Conservation (phyloP, 2,329 filamentous ascomycete genomes). For the Clonostachys sp. region DNA sequence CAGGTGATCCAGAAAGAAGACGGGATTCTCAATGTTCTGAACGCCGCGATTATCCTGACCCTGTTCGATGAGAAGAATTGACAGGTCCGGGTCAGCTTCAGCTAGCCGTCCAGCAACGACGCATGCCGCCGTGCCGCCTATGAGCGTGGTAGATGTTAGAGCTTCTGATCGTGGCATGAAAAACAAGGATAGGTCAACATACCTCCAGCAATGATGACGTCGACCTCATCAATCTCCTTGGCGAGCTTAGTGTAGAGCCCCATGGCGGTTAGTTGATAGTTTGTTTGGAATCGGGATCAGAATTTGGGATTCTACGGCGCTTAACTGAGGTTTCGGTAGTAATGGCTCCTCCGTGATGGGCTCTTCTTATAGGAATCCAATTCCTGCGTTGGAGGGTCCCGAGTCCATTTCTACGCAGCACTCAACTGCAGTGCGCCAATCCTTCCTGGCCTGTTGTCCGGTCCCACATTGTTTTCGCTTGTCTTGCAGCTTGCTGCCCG, state of each 20-base stretch:
- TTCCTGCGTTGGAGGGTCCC: too few species aligned
- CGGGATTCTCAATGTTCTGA: constrained; percentile 41
- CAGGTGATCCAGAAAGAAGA: constrained; percentile 19
- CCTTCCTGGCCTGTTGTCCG: too few species aligned
- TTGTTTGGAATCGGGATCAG: too few species aligned
- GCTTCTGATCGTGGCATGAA: not conserved
- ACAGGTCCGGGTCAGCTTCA: constrained; percentile 39
- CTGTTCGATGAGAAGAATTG: constrained; percentile 46
- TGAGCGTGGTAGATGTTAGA: not conserved
- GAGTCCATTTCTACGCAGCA: too few species aligned
- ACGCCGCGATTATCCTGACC: constrained; percentile 47
- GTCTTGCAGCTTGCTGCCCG: too few species aligned
- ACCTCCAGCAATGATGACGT: constrained; percentile 47
- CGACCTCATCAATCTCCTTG: constrained; percentile 35
- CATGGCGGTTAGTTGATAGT: constrained; percentile 8
- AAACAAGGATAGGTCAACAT: constrained; percentile 3
- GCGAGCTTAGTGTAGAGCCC: constrained; percentile 12
- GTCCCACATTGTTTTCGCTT: too few species aligned
- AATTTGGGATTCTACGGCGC: not conserved
- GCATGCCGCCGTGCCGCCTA: constrained; percentile 40
- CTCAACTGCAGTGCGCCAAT: too few species aligned
- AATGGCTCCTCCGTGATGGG: too few species aligned
- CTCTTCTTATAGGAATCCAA: too few species aligned
- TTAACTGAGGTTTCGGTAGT: too few species aligned
- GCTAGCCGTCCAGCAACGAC: constrained; percentile 43